These are phyloP conservation scores for Cercospora sp. DNA, from an alignment of 2,329 filamentous ascomycete genomes.

Conservation along the genomic window DNA sequence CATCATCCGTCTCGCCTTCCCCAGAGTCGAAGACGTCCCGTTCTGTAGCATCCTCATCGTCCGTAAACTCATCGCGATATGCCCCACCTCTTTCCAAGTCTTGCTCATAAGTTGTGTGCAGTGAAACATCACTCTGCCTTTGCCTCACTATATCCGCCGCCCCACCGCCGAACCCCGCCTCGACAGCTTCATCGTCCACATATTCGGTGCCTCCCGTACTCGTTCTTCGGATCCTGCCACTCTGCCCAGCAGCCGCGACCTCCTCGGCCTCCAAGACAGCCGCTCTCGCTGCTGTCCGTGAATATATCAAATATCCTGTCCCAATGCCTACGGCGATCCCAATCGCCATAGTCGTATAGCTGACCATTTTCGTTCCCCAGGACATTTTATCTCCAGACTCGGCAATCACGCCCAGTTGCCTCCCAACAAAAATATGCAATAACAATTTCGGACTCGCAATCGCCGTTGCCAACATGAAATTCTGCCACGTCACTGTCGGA, in stretches of 20 bases:
- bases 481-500: slow-evolving; percentile 74
- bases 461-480: slow-evolving; percentile 80
- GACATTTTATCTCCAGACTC: slow-evolving; percentile 84
- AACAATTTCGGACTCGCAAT: slow-evolving; percentile 82
- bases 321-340: slow-evolving; percentile 69
- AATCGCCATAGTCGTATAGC: slow-evolving; percentile 77
- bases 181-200: slow-evolving; percentile 44
- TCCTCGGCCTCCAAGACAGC: slow-evolving; percentile 51
- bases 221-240: slow-evolving; percentile 29
- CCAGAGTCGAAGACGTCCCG: slow-evolving; percentile 49
- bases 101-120: slow-evolving; percentile 56
- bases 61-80: slow-evolving; percentile 47
- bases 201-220: slow-evolving; percentile 44
- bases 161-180: slow-evolving; percentile 20
- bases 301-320: slow-evolving; percentile 85
- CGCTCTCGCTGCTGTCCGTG: slow-evolving; percentile 54
- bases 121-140: slow-evolving; percentile 54
- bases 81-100: slow-evolving; percentile 46
- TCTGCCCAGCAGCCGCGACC: slow-evolving; percentile 34
- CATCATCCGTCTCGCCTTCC: slow-evolving; percentile 41
- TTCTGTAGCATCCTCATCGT: slow-evolving; percentile 46
- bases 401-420: slow-evolving; percentile 76
- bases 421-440: slow-evolving; percentile 90
- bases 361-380: slow-evolving; percentile 71
- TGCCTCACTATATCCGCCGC: slow-evolving; percentile 46